A percentile compares a stretch with the other conserved stretches of the same genome.
Conservation (phyloP, 495 filamentous ascomycete species). For the Aspergillus panamensis region DNA sequence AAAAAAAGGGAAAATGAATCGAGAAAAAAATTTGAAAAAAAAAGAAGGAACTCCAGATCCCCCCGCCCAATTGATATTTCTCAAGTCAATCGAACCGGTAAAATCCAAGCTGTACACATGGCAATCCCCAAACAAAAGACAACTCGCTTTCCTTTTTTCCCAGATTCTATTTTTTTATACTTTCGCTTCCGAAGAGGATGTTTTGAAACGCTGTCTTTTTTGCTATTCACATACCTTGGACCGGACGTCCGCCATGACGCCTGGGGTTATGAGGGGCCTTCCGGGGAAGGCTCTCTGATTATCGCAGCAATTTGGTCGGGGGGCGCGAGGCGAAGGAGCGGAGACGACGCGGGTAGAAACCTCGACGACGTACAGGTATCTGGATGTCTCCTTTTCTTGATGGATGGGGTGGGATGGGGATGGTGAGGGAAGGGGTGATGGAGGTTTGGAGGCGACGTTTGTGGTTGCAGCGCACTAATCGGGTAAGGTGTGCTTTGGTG, state of each 20-base stretch:
- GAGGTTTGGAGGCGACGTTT: constrained; percentile 23
- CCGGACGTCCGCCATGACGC: constrained; percentile 52
- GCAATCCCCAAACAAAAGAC: not conserved
- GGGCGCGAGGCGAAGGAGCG: constrained; percentile 22
- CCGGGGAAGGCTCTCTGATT: constrained; percentile 48
- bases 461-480: constrained; percentile 28
- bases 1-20: not conserved
- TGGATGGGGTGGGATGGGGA: constrained; percentile 26
- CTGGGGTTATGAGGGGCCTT: constrained; percentile 47
- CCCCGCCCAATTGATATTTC: not conserved
- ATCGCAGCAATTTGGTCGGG: constrained; percentile 39
- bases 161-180: not conserved
- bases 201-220: not conserved
- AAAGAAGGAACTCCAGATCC: not conserved
- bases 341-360: constrained; percentile 37
- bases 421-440: constrained; percentile 22
- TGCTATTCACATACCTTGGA: constrained; percentile 42
- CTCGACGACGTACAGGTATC: constrained; percentile 26
- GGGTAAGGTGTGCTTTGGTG: constrained; percentile 27
- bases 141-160: not conserved
- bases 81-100: not conserved
- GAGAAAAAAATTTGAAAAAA: constrained; percentile 1
- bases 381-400: constrained; percentile 32
- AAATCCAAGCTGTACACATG: not conserved
- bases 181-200: not conserved